Evolutionary conservation across 2,329 filamentous ascomycete genomes (phyloP).

Genomic region (Alternaria dauci): DNA sequence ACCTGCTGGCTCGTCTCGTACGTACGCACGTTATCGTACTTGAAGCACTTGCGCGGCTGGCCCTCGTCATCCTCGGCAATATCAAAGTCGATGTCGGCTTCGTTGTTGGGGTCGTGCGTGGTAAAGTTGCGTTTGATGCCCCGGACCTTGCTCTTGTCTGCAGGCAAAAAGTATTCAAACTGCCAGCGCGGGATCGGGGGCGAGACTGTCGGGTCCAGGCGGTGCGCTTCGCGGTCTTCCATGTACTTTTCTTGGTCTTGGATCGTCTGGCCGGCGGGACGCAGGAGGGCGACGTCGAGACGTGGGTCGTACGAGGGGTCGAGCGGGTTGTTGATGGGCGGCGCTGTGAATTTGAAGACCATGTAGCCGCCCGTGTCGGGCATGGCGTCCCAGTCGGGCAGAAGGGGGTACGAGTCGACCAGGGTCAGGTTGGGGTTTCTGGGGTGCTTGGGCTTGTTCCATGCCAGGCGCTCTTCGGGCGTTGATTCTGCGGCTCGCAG

Average conservation of each 20-base stretch:
- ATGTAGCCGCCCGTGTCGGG: slow-evolving; percentile 67
- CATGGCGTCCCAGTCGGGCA: slow-evolving; percentile 68
- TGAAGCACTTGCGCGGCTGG: slow-evolving; percentile 61
- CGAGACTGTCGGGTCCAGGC: slow-evolving; percentile 59
- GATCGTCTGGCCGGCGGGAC: slow-evolving; percentile 63
- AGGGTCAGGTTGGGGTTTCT: slow-evolving; percentile 65
- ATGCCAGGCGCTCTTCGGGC: slow-evolving; percentile 65
- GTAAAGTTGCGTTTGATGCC: slow-evolving; percentile 66
- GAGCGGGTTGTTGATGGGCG: slow-evolving; percentile 60
- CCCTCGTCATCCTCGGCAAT: slow-evolving; percentile 53
- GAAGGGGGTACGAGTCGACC: slow-evolving; percentile 66
- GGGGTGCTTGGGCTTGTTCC: slow-evolving; percentile 68
- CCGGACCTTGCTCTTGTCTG: slow-evolving; percentile 56
- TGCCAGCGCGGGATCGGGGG: slow-evolving; percentile 64
- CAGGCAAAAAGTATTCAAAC: slow-evolving; percentile 68
- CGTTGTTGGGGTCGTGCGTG: slow-evolving; percentile 61
- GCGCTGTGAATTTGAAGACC: slow-evolving; percentile 68
- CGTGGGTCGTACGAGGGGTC: slow-evolving; percentile 63
- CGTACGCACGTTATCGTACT: slow-evolving; percentile 65
- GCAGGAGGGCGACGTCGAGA: slow-evolving; percentile 66
- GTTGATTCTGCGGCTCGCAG: slow-evolving; percentile 63
- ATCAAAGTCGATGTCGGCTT: slow-evolving; percentile 50
- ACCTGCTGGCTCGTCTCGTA: slow-evolving; percentile 67
- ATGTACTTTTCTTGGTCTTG: slow-evolving; percentile 61
- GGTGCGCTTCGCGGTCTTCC: slow-evolving; percentile 52